These are phyloP conservation scores for Metarhizium guizhouense DNA, from an alignment of 2,329 filamentous ascomycete genomes.

Conservation along the genomic window DNA sequence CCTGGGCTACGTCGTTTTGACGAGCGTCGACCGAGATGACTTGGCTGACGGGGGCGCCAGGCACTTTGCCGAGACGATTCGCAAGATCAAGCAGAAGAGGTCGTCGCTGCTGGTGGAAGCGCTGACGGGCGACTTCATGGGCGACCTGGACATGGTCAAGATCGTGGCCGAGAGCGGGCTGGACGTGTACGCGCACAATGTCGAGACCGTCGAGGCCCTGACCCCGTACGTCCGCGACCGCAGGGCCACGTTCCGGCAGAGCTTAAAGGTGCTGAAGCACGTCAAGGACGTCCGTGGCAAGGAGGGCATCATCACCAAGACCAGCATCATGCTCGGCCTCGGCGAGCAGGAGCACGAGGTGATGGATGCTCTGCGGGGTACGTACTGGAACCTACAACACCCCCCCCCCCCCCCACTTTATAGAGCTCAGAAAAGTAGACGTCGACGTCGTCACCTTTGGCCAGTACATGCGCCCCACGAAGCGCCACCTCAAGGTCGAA, in stretches of 20 bases:
- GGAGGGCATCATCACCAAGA: slow-evolving; percentile 88
- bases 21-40: slow-evolving; percentile 89
- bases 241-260: slow-evolving; percentile 82
- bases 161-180: slow-evolving; percentile 79
- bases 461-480: slow-evolving; percentile 99
- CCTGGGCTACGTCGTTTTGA: slow-evolving; percentile 90
- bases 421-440: slow-evolving; percentile 67
- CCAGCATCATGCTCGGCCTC: slow-evolving; percentile 90
- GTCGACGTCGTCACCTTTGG: slow-evolving; percentile 97
- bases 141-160: slow-evolving; percentile 78
- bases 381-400: slow-evolving; percentile 9
- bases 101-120: slow-evolving; percentile 73
- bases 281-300: slow-evolving; percentile 66
- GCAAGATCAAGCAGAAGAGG: slow-evolving; percentile 81
- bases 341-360: slow-evolving; percentile 88
- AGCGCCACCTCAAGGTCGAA: slow-evolving; percentile 93
- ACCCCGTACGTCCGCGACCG: slow-evolving; percentile 87
- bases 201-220: slow-evolving; percentile 87
- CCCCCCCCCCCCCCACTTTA: background rate
- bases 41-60: slow-evolving; percentile 76
- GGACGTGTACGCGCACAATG: slow-evolving; percentile 94
- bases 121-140: slow-evolving; percentile 78
- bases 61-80: slow-evolving; percentile 91
- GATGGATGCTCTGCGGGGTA: slow-evolving; percentile 65
- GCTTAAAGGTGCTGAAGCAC: slow-evolving; percentile 66